Base-by-base conservation (phyloP, 2,329 filamentous ascomycete species). In the Penicillium sp. region DNA sequence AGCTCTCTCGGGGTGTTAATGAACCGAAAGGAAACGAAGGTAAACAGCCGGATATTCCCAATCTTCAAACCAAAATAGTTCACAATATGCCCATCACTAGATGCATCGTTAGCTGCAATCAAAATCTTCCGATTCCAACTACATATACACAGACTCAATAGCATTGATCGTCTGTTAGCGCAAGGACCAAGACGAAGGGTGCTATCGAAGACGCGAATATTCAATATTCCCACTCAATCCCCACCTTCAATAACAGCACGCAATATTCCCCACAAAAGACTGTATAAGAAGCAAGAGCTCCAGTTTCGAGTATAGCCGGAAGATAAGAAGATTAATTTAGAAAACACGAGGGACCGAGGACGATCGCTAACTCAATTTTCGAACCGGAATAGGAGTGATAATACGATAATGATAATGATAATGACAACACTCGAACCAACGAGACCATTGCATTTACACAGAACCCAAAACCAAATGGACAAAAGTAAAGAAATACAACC, bases 351-450 rank as follows among this genome's bases (percentile, higher is more conserved):
- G 27, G 13, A n/a, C 5, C 15, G 6, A 7, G 6, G 46, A 27
- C 46, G 50, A 57, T 57, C 54, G 34, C 11, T 31, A 34, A 39
- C 34, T 49, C 25, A 55, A 39, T 51, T 50, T 25, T 45, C 43
- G 11, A 41, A 41, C 39, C 39, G 11, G 4, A 23, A 41, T 23
- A 4, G 13, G 16, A 23, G 19, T 11, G 10, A 41, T 9, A 25
- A 21, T 21, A 13, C 38, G 10, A 39, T 11, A n/a, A 11, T 15
- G 11, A 23, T 41, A 16, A 25, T 16, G 25, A 16, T 16, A 41
- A 21, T 21, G 2, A 41, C 21, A 41, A 9, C 36, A 11, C n/a
- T 4, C 9, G 9, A 19, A 5, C 13, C 15, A 41, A 41, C 21
- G 9, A 29, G 3, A 16, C 13, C 9, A 13, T 19, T 45, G 1